These are phyloP conservation scores for Phytophthora sp. DNA, from an alignment of 352 stramenopile species.

Conservation along the genomic window DNA sequence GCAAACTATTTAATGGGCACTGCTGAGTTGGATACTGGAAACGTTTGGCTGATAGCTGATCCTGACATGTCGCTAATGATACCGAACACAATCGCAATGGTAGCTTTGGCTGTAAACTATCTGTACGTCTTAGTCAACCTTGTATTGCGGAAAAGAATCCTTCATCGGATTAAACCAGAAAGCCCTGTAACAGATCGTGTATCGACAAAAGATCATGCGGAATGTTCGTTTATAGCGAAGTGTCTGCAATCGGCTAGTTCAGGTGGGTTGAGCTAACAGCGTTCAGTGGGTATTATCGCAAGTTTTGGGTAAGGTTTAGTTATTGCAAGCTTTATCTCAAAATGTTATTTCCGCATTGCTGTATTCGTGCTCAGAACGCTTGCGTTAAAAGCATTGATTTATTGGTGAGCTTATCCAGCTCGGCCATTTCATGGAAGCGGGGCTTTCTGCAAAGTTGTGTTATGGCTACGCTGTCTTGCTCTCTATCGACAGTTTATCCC, in stretches of 20 bases:
- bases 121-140: conserved; percentile 33
- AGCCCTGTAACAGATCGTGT: background rate
- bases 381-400: conserved; percentile 16
- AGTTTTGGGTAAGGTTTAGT: conserved; percentile 20
- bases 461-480: conserved; percentile 18
- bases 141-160: conserved; percentile 7
- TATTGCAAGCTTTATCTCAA: no score
- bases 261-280: conserved; percentile 12
- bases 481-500: conserved; percentile 8
- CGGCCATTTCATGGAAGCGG: conserved; percentile 14
- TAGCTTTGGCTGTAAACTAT: conserved; percentile 20
- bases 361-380: conserved; percentile 6
- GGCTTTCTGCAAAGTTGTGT: conserved; percentile 3
- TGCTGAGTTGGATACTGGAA: conserved; percentile 42
- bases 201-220: no score
- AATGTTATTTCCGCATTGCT: background rate
- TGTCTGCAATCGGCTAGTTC: background rate
- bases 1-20: conserved; percentile 64
- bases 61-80: conserved; percentile 5
- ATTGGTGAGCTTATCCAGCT: conserved; percentile 20
- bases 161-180: background rate
- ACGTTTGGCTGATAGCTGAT: conserved; percentile 51
- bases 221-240: no score
- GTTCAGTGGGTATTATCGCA: conserved; percentile 4
- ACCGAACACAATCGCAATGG: conserved; percentile 15